Base-by-base conservation (phyloP, 495 filamentous ascomycete species). In the Extremus antarcticus region DNA sequence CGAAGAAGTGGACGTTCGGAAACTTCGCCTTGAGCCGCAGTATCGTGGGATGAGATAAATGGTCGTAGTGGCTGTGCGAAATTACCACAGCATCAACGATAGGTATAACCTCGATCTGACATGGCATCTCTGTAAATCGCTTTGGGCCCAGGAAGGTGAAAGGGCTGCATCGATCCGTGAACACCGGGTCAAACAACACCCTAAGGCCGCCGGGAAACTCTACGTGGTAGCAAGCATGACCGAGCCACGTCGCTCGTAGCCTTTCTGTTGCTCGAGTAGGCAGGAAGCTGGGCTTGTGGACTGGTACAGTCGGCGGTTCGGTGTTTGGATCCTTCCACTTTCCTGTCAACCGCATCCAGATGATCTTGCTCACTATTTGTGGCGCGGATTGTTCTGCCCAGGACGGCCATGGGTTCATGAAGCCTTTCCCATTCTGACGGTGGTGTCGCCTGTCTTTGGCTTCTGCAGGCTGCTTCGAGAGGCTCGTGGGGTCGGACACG, bases 171-270 rank as follows among this genome's bases (percentile, higher is more conserved):
- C 89, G 83, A 52, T 86, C 78, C 58, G 90, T 88, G 56, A 98
- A 95, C 16, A 98, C 91, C 1, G 92, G 92, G 66, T 98, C 92
- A 67, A 96, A 96, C 11, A 98, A 78, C 1, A 94, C 89, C 39
- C 91, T 82, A 20, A 98, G 73, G 0, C 92, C 92, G 51, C 76
- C 71, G 16, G 92, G 91, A 62, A 94, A 96, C 66, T 96, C 92
- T 51, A 94, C 83, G 65, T 86, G 88, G 68, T 89, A 95, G 71
- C 88, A 95, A 0, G 92, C 90, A 70, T 98, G 92, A 10, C 92
- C 92, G 3, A 98, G 80, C 92, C 92, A 98, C 29, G 92, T 98
- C 39, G 91, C 90, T 19, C 91, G 84, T 8, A 98, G 79, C 13
- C 70, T 74, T 40, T 65, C 61, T 3, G 82, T 71, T 66, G 59